These are phyloP conservation scores for Harringtonia aguacate DNA, from an alignment of 2,329 filamentous ascomycete species.

Conservation along the genomic window DNA sequence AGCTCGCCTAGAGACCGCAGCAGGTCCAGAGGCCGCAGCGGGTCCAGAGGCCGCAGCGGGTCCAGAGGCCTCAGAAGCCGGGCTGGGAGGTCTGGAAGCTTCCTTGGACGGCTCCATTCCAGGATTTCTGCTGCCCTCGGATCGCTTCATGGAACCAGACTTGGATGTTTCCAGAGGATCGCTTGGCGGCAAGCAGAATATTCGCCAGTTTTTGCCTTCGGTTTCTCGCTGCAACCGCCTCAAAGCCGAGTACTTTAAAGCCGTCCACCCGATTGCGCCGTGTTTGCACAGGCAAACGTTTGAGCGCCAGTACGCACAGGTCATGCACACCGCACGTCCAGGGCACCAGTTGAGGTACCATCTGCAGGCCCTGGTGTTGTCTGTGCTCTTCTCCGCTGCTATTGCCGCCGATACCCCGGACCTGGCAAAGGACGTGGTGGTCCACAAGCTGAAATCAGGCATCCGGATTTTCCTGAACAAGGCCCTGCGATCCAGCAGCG, in stretches of 20 bases:
- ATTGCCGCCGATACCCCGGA: too few relatives aligned
- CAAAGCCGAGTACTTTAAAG: conserved; percentile 54
- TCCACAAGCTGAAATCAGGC: conserved; percentile 53
- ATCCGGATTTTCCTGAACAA: conserved; percentile 57
- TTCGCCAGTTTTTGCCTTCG: conserved; percentile 52
- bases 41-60: too few relatives aligned
- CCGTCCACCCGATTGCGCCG: conserved; percentile 59
- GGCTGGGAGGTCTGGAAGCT: too few relatives aligned
- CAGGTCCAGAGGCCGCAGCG: too few relatives aligned
- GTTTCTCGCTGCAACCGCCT: conserved; percentile 48
- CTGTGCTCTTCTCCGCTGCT: conserved; percentile 57
- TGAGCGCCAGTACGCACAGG: conserved; percentile 51
- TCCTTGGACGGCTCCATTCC: too few relatives aligned
- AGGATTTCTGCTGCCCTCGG: conserved; percentile 56
- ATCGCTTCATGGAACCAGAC: conserved; percentile 56
- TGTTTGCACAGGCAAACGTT: conserved; percentile 58
- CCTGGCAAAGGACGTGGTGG: conserved; percentile 42
- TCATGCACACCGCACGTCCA: too few relatives aligned
- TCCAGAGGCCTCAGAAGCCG: too few relatives aligned
- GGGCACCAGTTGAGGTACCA: too few relatives aligned
- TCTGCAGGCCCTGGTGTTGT: conserved; percentile 58
- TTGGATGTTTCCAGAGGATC: conserved; percentile 63
- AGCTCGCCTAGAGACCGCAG: too few relatives aligned
- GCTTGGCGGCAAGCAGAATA: conserved; percentile 34
- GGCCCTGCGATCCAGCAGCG: conserved; percentile 62